Conservation (phyloP, 257 asterid genomes). For the Penstemon davidsonii region DNA sequence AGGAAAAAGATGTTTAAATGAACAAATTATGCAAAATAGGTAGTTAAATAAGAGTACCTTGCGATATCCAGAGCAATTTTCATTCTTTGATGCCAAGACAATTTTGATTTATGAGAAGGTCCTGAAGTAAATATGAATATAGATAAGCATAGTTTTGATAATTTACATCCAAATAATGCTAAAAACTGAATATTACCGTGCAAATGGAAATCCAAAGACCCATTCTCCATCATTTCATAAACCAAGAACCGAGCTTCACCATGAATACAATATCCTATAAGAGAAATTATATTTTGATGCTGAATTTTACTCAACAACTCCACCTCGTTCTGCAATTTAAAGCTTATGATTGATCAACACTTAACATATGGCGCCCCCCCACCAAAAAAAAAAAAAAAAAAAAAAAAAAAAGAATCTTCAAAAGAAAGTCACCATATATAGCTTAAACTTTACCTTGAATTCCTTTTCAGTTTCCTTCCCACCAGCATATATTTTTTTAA, state of each 20-base stretch:
- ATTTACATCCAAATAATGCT: neutral
- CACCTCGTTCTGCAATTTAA: slow-evolving; percentile 75
- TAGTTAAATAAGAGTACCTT: slow-evolving; percentile 44
- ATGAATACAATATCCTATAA: slow-evolving; percentile 76
- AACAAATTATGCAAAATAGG: neutral
- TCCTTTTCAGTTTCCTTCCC: slow-evolving; percentile 65
- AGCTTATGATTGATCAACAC: slow-evolving; percentile 24
- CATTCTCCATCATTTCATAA: slow-evolving; percentile 88
- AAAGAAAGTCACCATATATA: neutral
- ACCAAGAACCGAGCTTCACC: slow-evolving; percentile 69
- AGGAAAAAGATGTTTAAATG: neutral
- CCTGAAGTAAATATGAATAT: slow-evolving; percentile 39
- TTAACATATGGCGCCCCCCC: neutral
- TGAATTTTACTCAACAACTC: slow-evolving; percentile 65
- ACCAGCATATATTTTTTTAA: slow-evolving; percentile 60
- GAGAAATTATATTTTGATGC: slow-evolving; percentile 82
- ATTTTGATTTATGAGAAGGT: slow-evolving; percentile 59
- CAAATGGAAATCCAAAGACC: slow-evolving; percentile 74
- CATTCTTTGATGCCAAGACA: slow-evolving; percentile 90
- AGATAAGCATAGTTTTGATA: neutral
- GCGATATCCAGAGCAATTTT: slow-evolving; percentile 92
- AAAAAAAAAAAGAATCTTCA: neutral
- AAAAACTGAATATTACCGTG: slow-evolving; percentile 54
- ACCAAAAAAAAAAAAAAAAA: no score
- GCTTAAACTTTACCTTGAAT: slow-evolving; percentile 56